These are phyloP conservation scores for Fusarium sp. DNA, from an alignment of 2,329 filamentous ascomycete species.

Conservation along the genomic window DNA sequence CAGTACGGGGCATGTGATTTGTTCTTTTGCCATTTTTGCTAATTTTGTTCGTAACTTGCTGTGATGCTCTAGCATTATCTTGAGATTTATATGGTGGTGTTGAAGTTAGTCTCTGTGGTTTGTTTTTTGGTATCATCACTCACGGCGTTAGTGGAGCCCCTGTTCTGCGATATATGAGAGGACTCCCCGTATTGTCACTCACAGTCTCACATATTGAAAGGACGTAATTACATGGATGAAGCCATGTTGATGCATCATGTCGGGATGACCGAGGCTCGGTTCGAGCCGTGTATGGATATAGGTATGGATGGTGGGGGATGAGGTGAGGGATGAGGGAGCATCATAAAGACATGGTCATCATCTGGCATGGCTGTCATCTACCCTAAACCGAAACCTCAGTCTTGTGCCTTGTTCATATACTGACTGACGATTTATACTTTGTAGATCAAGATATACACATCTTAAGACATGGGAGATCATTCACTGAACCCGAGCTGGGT, in stretches of 20 bases:
- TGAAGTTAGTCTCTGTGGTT: neutral
- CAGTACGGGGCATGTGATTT: conserved; percentile 30
- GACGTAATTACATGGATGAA: neutral
- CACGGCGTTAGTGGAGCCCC: too few relatives aligned
- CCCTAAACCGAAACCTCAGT: neutral
- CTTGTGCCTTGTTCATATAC: neutral
- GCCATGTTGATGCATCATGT: neutral
- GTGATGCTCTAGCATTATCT: neutral
- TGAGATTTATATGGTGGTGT: neutral
- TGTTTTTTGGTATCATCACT: neutral
- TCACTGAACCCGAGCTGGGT: neutral
- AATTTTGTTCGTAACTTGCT: rapidly evolving
- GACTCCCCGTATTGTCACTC: too few relatives aligned
- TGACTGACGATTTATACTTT: neutral
- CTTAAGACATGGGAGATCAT: neutral
- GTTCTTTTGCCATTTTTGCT: neutral
- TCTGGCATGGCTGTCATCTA: neutral
- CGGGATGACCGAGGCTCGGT: neutral
- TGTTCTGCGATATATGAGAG: too few relatives aligned
- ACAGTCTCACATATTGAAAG: neutral
- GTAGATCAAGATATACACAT: neutral
- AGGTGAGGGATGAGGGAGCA: neutral
- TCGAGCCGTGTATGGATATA: neutral
- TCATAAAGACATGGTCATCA: neutral
- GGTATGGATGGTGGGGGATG: neutral